Percentiles rank a stretch among this genome's conserved stretches.
Conservation (phyloP, 768 basidiomycete species). For the Neoboletus brunneissimus region DNA sequence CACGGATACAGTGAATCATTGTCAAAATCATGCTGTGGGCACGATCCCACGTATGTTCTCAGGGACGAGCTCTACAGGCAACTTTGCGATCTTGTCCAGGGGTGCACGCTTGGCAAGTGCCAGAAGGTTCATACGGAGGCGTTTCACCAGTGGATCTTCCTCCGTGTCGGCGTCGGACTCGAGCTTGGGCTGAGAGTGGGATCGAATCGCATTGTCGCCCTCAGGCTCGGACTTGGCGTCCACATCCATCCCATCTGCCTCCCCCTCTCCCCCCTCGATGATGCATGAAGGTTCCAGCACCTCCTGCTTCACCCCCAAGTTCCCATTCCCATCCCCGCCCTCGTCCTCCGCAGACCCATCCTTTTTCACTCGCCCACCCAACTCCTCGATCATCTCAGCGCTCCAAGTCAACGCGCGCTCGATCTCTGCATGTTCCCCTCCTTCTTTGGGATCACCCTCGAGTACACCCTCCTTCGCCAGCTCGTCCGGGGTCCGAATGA, state of each 20-base stretch:
- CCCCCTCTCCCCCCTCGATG: not conserved
- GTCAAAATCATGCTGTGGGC: conserved; percentile 41
- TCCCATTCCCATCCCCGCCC: not conserved
- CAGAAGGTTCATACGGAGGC: conserved; percentile 69
- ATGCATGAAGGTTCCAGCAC: not conserved
- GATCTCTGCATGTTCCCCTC: conserved; percentile 31
- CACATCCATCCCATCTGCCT: conserved; percentile 14
- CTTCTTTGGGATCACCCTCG: conserved; percentile 14
- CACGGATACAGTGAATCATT: not conserved
- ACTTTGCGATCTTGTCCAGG: conserved; percentile 60
- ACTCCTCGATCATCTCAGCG: conserved; percentile 47
- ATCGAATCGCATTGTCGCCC: not conserved
- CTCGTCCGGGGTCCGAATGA: conserved; percentile 42
- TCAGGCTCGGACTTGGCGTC: conserved; percentile 15
- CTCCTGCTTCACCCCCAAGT: conserved; percentile 16
- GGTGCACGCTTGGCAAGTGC: conserved; percentile 79
- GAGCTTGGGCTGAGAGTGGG: not conserved
- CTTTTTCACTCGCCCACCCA: conserved; percentile 19
- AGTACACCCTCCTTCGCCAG: conserved; percentile 31
- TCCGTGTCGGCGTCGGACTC: conserved; percentile 3
- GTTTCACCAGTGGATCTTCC: conserved; percentile 53
- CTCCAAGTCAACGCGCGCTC: conserved; percentile 52
- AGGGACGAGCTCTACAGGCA: conserved; percentile 65
- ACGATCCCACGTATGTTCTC: conserved; percentile 62
- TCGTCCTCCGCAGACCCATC: not conserved